Evolutionary conservation across 2,329 filamentous ascomycete species (phyloP).

Genomic region (Chaetoscypha palmicola): DNA sequence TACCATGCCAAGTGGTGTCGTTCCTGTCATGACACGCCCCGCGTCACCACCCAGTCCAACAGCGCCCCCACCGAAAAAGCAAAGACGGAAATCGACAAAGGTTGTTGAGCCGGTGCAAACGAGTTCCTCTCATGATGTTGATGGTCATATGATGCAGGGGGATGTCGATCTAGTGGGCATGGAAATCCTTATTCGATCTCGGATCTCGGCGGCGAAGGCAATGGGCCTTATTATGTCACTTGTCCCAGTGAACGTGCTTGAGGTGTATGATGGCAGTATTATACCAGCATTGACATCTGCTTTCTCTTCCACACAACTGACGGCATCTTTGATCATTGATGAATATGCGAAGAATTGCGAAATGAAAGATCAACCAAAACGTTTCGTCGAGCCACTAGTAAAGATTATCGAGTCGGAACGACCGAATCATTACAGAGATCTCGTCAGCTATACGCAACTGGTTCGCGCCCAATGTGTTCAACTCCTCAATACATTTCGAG

Average conservation of each 20-base stretch:
- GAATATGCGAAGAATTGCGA: constrained; percentile 67
- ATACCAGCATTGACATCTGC: constrained; percentile 62
- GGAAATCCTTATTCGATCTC: constrained; percentile 81
- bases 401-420: constrained; percentile 75
- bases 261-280: constrained; percentile 58
- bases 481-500: constrained; percentile 82
- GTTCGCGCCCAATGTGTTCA: constrained; percentile 88
- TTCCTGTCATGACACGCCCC: constrained; percentile 35
- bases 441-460: constrained; percentile 83
- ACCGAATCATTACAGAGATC: constrained; percentile 77
- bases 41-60: constrained; percentile 41
- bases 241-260: constrained; percentile 57
- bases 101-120: constrained; percentile 57
- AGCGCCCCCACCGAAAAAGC: constrained; percentile 60
- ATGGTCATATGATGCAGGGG: constrained; percentile 95
- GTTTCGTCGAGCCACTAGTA: constrained; percentile 60
- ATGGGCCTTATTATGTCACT: constrained; percentile 77
- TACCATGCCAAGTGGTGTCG: constrained; percentile 43
- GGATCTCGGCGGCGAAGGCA: constrained; percentile 78
- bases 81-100: constrained; percentile 80
- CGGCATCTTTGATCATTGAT: constrained; percentile 76
- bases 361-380: constrained; percentile 43
- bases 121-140: constrained; percentile 83
- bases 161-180: constrained; percentile 91
- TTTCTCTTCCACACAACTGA: constrained; percentile 80